Evolutionary conservation across 768 basidiomycete genomes (phyloP).

Genomic region (Calocera viscosa): DNA sequence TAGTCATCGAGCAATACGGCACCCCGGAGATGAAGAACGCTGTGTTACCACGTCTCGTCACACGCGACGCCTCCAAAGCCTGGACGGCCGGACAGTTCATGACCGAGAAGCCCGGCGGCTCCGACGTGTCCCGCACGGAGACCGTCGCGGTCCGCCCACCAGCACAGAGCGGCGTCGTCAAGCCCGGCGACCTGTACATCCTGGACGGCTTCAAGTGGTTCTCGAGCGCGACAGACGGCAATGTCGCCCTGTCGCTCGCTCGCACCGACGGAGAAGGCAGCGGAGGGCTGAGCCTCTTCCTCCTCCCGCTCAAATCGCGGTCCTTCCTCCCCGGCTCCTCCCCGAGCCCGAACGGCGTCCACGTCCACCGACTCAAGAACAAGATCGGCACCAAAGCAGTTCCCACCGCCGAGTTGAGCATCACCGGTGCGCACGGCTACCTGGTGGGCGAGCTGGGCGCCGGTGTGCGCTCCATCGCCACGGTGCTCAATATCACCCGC

Average conservation of each 20-base stretch:
- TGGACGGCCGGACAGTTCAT: slow-evolving; percentile 77
- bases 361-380: slow-evolving; percentile 61
- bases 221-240: slow-evolving; percentile 66
- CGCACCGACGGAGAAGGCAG: slow-evolving; percentile 45
- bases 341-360: slow-evolving; percentile 42
- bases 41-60: slow-evolving; percentile 46
- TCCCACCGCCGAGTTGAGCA: slow-evolving; percentile 62
- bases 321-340: slow-evolving; percentile 1
- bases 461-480: slow-evolving; percentile 54
- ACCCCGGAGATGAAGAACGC: slow-evolving; percentile 47
- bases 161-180: slow-evolving; percentile 25
- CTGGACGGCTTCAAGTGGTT: slow-evolving; percentile 75
- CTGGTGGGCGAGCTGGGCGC: slow-evolving; percentile 46
- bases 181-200: slow-evolving; percentile 30
- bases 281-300: slow-evolving; percentile 56
- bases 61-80: slow-evolving; percentile 47
- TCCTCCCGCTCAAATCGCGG: slow-evolving; percentile 41
- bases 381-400: slow-evolving; percentile 64
- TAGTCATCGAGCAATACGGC: slow-evolving; percentile 54
- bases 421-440: slow-evolving; percentile 48
- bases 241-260: slow-evolving; percentile 59
- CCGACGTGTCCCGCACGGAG: slow-evolving; percentile 63
- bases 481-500: slow-evolving; percentile 67
- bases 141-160: slow-evolving; percentile 38
- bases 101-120: slow-evolving; percentile 57